Evolutionary conservation across 805 yeast genomes (phyloP), one percentile per base, ranked within the genome.

Genomic region (Metschnikowia matae): DNA sequence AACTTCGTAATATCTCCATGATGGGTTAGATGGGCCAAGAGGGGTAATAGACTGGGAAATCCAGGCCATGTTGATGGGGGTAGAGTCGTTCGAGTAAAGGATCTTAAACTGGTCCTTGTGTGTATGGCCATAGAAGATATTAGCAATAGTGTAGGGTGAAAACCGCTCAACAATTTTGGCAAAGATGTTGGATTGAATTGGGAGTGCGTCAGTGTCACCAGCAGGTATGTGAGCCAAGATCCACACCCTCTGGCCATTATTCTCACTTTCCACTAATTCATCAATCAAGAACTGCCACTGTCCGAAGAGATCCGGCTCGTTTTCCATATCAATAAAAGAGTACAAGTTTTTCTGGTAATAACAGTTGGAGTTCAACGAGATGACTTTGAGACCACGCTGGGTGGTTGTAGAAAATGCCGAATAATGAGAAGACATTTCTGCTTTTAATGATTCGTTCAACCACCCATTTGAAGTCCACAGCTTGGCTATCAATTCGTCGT

Each of bases 1-100:
- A 48, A 85, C 83, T 56, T 81, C 82, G 59, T 85, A 85, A 67
- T 83, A 84, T 63, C 87, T 77, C 86, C 88, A 85, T 18, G 83
- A 77, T 6, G 91, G 91, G 62, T 85, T 85, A 55, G 78, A 74
- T 45, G 80, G 73, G 6, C 71, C 66, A 60, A 74, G 72, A 7
- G 89, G 87, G 6, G 89, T 83, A 37, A 85, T 78, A 0, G 88
- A 81, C 51, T 82, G 89, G 2, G 80, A 75, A 50, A 84, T 74
- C 83, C 85, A 84, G 1, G 85, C 84, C 68, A 80, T 74, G 56
- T 77, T 76, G 33, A 83, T 56, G 4, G 80, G 82, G 15, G 32
- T 48, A 57, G 75, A 75, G 21, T 75, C 67, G 14, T 52, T 31
- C 2, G 77, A 76, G 59, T 83, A 84, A 42, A 82, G 66, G 5